These are phyloP conservation scores for Backusella tarrabulga DNA, from an alignment of 192 early-diverging fungal genomes.

Conservation along the genomic window DNA sequence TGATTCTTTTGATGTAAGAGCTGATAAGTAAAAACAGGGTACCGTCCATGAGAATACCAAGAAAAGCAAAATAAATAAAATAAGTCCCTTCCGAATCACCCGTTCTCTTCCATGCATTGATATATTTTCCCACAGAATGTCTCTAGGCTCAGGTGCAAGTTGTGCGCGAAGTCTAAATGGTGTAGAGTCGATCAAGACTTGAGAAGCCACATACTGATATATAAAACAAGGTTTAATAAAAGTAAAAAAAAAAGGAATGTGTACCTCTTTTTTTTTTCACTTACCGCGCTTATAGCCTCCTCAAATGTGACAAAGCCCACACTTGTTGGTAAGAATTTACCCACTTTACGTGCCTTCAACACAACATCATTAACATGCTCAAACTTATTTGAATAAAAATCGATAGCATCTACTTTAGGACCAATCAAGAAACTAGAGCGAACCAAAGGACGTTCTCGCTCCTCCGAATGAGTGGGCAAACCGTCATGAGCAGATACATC, in stretches of 20 bases:
- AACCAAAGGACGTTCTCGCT: slow-evolving; percentile 40
- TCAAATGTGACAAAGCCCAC: slow-evolving; percentile 82
- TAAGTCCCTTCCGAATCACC: slow-evolving; percentile 48
- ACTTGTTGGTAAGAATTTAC: slow-evolving; percentile 43
- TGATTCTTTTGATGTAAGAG: slow-evolving; percentile 62
- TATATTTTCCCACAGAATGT: slow-evolving; percentile 77
- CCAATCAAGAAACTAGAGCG: slow-evolving; percentile 47
- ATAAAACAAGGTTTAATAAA: neutral
- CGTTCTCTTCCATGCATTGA: slow-evolving; percentile 56
- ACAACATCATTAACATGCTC: slow-evolving; percentile 54
- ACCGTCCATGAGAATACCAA: slow-evolving; percentile 77
- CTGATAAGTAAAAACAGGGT: slow-evolving; percentile 66
- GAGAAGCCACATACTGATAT: slow-evolving; percentile 57
- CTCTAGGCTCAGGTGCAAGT: slow-evolving; percentile 74
- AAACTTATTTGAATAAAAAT: slow-evolving; percentile 57
- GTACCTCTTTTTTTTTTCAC: neutral
- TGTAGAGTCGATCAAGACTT: slow-evolving; percentile 62
- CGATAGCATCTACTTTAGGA: slow-evolving; percentile 66
- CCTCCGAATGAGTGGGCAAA: slow-evolving; percentile 7
- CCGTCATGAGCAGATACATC: neutral
- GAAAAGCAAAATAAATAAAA: slow-evolving; percentile 55
- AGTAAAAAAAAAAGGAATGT: neutral
- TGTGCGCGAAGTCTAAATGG: slow-evolving; percentile 61
- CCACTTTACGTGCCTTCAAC: slow-evolving; percentile 44
- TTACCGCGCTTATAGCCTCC: slow-evolving; percentile 65